Evolutionary conservation across 768 basidiomycete genomes (phyloP), one percentile per base, ranked within the genome.

Genomic region (Sarcodon aspratus): DNA sequence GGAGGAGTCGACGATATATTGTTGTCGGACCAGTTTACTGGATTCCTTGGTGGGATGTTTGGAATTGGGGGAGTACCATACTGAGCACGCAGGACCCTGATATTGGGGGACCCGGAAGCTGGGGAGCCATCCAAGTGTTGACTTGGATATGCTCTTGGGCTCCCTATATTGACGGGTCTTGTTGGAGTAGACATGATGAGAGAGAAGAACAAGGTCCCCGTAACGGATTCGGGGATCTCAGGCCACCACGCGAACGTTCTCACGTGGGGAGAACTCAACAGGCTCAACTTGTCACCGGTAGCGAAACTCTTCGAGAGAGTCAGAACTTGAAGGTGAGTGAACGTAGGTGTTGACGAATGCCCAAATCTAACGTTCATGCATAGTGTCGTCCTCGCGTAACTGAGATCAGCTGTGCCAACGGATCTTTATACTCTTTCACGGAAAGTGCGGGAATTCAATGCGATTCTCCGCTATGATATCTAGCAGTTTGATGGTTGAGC

Each of bases 51-150:
- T 12, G 82, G 80, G 37, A 76, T 68, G 52, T 75, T 73, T 31
- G 73, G 67, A 7, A 66, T 60, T 3, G 73, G 72, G 21, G 74
- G 70, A 62, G 80, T 75, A 12, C 75, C 77, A 55, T 82, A 85
- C 50, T 78, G 78, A 15, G 80, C 79, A 2, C 84, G 76, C n/a
- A 86, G 66, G 11, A 70, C 67, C 33, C 77, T 74, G 50, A 84
- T 63, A 56, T 82, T 78, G 7, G 85, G 82, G 15, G 85, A 83
- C 40, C 80, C 80, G 11, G 62, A 63, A 32, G 69, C 55, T 48
- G 42, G 54, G 44, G 53, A 54, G 11, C 49, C 57, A 21, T 49
- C 55, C 7, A 45, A 7, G n/a, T 18, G 27, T 8, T 50, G 40
- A 1, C 33, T 31, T 7, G 44, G 31, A 3, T 40, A 45, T 1